Evolutionary conservation across 2,329 filamentous ascomycete genomes (phyloP).

Genomic region (Ophiostoma ulmi): DNA sequence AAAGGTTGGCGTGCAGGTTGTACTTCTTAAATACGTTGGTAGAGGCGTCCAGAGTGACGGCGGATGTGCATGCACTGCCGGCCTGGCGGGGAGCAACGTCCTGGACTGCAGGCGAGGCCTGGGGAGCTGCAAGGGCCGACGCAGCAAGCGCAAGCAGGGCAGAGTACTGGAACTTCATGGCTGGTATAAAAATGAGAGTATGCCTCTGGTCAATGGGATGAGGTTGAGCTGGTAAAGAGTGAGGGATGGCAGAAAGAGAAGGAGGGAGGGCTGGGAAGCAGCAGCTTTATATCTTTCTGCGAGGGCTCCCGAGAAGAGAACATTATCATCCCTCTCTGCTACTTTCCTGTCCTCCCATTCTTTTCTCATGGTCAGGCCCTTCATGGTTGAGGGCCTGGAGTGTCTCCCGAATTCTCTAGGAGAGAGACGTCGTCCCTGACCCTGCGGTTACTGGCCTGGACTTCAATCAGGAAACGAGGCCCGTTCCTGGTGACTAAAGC

Average conservation of each 20-base stretch:
- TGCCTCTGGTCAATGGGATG: constrained; percentile 10
- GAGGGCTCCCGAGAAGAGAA: no score
- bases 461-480: constrained; percentile 36
- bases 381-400: background rate
- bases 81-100: constrained; percentile 32
- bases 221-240: constrained; percentile 24
- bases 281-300: background rate
- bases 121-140: constrained; percentile 35
- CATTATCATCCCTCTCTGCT: background rate
- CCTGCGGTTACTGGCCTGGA: background rate
- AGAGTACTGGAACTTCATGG: constrained; percentile 37
- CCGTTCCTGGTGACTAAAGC: constrained; percentile 27
- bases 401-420: background rate
- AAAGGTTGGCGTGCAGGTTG: constrained; percentile 39
- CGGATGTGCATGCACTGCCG: constrained; percentile 33
- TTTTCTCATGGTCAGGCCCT: background rate
- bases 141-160: constrained; percentile 37
- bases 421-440: no score
- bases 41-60: constrained; percentile 38
- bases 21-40: constrained; percentile 39
- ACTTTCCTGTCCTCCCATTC: background rate
- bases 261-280: background rate
- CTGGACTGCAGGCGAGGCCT: constrained; percentile 26
- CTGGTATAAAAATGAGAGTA: constrained; percentile 18
- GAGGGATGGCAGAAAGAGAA: background rate